phyloP scores from a whole-genome alignment of 202 grass and related monocot species.

The Saccharum hybrid region DNA sequence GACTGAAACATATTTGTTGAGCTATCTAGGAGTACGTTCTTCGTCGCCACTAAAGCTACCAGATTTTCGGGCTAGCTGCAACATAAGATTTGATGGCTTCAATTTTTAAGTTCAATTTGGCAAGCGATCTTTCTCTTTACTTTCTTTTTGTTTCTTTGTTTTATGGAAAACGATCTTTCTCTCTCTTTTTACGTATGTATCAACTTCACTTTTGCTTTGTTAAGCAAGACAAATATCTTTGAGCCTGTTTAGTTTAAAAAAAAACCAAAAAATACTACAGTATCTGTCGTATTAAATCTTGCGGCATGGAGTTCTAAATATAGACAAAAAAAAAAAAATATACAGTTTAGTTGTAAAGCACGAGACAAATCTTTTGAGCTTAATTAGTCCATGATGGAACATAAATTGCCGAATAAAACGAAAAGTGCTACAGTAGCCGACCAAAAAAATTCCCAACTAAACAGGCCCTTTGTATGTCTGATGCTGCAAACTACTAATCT shows the following conservation, averaged over 20 bases:
- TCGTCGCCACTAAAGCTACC: background rate
- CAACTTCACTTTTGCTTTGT: background rate
- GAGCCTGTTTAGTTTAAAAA: too few species aligned
- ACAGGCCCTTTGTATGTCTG: background rate
- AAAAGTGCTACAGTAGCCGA: too few species aligned
- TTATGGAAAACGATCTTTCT: background rate
- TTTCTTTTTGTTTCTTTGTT: too few species aligned
- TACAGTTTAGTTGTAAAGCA: too few species aligned
- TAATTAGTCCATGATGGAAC: too few species aligned
- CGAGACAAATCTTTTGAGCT: too few species aligned
- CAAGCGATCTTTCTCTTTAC: background rate
- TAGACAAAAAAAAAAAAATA: too few species aligned
- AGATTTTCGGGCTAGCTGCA: background rate
- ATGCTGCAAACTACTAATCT: background rate
- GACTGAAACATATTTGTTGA: background rate
- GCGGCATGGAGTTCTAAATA: too few species aligned
- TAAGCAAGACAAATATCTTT: background rate
- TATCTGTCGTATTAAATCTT: too few species aligned
- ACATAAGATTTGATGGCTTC: background rate
- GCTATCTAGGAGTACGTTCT: background rate
- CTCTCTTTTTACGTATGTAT: background rate
- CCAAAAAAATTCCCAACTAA: too few species aligned
- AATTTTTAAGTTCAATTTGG: background rate
- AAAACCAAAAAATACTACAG: too few species aligned
- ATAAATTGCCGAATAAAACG: too few species aligned